Conservation (phyloP, 2,329 filamentous ascomycete genomes). For the Colletotrichum sp. region DNA sequence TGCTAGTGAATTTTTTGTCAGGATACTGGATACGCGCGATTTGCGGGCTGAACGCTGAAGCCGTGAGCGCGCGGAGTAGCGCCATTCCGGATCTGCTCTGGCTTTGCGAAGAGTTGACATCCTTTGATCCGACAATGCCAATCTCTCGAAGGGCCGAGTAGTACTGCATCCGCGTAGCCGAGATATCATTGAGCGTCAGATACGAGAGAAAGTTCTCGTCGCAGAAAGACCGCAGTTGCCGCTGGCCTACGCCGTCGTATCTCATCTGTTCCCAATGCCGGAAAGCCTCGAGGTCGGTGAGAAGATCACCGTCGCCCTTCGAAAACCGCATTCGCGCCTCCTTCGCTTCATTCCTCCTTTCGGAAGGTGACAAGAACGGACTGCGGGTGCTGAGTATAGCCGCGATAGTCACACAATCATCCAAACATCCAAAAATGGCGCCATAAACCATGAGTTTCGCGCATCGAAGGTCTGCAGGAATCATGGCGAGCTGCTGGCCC, state of each 20-base stretch:
- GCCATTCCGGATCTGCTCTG: constrained; percentile 34
- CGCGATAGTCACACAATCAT: constrained; percentile 86
- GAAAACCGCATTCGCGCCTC: constrained; percentile 78
- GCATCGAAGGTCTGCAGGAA: constrained; percentile 90
- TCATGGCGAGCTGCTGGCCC: constrained; percentile 91
- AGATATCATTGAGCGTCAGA: constrained; percentile 86
- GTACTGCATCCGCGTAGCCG: constrained; percentile 85
- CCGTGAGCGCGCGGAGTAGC: constrained; percentile 73
- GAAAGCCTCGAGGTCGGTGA: constrained; percentile 86
- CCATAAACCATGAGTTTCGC: constrained; percentile 96
- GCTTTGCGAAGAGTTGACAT: constrained; percentile 28
- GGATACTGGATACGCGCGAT: constrained; percentile 92
- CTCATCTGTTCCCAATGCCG: constrained; percentile 79
- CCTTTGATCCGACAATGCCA: constrained; percentile 67
- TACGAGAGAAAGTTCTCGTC: constrained; percentile 83
- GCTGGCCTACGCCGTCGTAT: constrained; percentile 60
- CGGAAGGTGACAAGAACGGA: constrained; percentile 84
- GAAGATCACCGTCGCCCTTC: constrained; percentile 80
- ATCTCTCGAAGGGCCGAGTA: constrained; percentile 85
- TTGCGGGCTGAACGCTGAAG: constrained; percentile 81
- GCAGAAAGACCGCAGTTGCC: constrained; percentile 78
- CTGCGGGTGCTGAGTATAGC: constrained; percentile 89
- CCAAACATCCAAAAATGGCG: constrained; percentile 89
- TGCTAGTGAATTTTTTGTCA: constrained; percentile 91
- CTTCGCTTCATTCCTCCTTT: constrained; percentile 83